Conservation (phyloP, 345 rosid genomes). For the Gossypium herbaceum region DNA sequence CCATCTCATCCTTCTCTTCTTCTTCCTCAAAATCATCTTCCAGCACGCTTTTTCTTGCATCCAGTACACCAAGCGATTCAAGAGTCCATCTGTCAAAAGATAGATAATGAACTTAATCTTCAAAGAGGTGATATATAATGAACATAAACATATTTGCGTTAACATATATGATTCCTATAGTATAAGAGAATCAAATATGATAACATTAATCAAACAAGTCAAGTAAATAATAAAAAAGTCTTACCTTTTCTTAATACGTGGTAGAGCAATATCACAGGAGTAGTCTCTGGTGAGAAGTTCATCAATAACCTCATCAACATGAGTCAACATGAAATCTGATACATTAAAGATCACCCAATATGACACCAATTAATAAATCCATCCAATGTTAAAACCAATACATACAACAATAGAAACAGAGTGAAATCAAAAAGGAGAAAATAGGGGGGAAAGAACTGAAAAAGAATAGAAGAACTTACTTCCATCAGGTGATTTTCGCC, state of each 20-base stretch:
- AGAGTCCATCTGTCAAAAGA: slow-evolving; percentile 39
- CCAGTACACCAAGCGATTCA: slow-evolving; percentile 53
- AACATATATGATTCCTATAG: background rate
- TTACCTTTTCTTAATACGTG: slow-evolving; percentile 84
- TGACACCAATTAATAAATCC: slow-evolving; percentile 4
- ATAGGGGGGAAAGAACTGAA: no score
- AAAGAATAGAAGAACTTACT: slow-evolving; percentile 36
- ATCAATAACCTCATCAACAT: slow-evolving; percentile 83
- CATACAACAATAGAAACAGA: background rate
- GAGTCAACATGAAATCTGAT: slow-evolving; percentile 57
- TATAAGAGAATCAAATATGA: background rate
- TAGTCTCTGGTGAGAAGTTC: slow-evolving; percentile 81
- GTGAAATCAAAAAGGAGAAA: background rate
- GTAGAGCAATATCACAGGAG: slow-evolving; percentile 84
- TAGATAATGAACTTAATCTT: background rate
- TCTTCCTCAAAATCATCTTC: slow-evolving; percentile 98
- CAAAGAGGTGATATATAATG: background rate
- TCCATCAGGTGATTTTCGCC: slow-evolving; percentile 62
- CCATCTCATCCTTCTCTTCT: slow-evolving; percentile 89
- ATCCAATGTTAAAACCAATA: background rate
- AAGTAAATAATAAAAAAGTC: background rate
- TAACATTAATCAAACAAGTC: background rate
- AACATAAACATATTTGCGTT: background rate
- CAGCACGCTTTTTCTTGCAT: slow-evolving; percentile 80
- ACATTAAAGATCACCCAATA: background rate